Evolutionary conservation across 306 rosid genomes (phyloP).

Genomic region (Vicia faba): DNA sequence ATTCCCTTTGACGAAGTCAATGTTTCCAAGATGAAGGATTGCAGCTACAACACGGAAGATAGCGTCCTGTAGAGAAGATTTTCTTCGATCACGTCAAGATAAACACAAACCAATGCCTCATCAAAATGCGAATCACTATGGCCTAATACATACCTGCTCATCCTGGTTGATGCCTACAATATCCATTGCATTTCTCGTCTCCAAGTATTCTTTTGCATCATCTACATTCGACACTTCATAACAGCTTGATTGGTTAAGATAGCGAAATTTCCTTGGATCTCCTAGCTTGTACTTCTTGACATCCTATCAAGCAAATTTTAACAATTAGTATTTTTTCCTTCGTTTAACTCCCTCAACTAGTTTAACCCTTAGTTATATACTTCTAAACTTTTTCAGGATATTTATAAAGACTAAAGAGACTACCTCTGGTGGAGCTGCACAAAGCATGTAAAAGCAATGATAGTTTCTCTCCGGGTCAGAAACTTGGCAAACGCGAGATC

Average conservation of each 20-base stretch:
- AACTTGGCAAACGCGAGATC: constrained; percentile 85
- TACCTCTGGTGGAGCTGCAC: constrained; percentile 90
- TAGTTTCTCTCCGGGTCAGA: constrained; percentile 93
- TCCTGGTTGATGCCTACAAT: constrained; percentile 82
- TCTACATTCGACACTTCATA: constrained; percentile 79
- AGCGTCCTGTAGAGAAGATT: constrained; percentile 59
- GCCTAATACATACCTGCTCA: constrained; percentile 73
- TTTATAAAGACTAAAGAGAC: constrained; percentile 26
- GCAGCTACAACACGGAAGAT: constrained; percentile 86
- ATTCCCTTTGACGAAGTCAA: constrained; percentile 70
- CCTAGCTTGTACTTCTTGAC: constrained; percentile 70
- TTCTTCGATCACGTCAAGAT: constrained; percentile 28
- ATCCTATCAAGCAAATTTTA: constrained; percentile 53
- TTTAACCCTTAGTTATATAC: neutral
- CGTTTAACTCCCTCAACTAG: neutral
- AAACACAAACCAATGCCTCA: constrained; percentile 23
- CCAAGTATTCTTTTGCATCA: constrained; percentile 86
- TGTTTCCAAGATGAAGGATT: constrained; percentile 86
- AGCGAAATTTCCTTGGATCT: constrained; percentile 70
- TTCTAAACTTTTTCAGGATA: constrained; percentile 10
- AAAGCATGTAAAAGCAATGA: constrained; percentile 93
- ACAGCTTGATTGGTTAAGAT: constrained; percentile 78
- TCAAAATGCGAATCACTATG: constrained; percentile 24
- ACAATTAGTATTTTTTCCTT: constrained; percentile 14
- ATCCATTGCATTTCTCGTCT: constrained; percentile 89